Evolutionary conservation across 257 asterid species (phyloP).

Genomic region (Petunia axillaris): DNA sequence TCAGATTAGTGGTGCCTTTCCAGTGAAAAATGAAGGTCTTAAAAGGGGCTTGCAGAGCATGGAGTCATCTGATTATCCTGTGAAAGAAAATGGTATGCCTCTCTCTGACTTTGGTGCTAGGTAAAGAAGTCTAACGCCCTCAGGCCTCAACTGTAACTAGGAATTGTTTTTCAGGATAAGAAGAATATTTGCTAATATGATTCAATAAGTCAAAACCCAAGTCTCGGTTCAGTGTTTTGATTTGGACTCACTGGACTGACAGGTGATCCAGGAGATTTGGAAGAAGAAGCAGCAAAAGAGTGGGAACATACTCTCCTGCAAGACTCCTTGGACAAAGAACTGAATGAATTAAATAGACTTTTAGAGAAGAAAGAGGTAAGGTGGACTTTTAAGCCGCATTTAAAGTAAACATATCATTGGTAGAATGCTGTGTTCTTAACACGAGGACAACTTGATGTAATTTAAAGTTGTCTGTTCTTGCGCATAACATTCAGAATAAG

Average conservation of each 20-base stretch:
- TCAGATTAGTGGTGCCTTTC: conserved; percentile 58
- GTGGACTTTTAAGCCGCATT: too few relatives aligned
- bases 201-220: conserved; percentile 2
- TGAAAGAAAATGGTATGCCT: conserved; percentile 81
- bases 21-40: conserved; percentile 74
- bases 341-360: conserved; percentile 77
- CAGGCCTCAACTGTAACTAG: neutral
- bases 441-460: too few relatives aligned
- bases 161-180: conserved; percentile 15
- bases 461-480: too few relatives aligned
- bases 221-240: conserved; percentile 23
- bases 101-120: conserved; percentile 26
- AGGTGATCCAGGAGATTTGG: conserved; percentile 87
- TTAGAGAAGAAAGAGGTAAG: conserved; percentile 83
- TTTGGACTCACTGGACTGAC: conserved; percentile 31
- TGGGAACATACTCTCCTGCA: conserved; percentile 95
- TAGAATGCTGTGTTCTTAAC: too few relatives aligned
- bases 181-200: neutral
- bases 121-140: too few relatives aligned
- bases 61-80: conserved; percentile 90
- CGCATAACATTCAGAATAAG: too few relatives aligned
- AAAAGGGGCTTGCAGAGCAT: conserved; percentile 90
- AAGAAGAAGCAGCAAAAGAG: conserved; percentile 89
- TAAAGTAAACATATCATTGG: too few relatives aligned
- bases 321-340: conserved; percentile 91